phyloP scores from a whole-genome alignment of 176 grass and related monocot species.

The Triticum urartu region DNA sequence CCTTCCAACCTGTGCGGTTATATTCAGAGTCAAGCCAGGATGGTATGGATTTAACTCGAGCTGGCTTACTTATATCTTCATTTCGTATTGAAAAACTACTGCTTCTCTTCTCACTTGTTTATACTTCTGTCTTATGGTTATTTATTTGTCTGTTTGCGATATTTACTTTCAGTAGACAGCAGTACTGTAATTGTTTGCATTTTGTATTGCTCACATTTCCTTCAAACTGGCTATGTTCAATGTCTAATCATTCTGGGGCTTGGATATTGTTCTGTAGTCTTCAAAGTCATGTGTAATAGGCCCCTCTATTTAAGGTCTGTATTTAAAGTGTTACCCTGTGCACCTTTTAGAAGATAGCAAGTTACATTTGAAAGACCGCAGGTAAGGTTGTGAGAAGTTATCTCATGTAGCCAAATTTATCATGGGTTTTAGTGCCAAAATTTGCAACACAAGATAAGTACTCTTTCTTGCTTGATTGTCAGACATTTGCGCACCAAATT shows the following conservation, averaged over 20 bases:
- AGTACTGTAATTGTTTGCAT: not conserved
- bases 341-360: not conserved
- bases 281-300: not conserved
- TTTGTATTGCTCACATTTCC: not conserved
- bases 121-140: slow-evolving; percentile 10
- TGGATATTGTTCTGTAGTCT: slow-evolving; percentile 2
- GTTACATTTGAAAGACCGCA: not conserved
- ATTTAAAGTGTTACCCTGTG: not conserved
- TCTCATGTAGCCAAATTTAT: not conserved
- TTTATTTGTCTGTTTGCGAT: not conserved
- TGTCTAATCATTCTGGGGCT: not conserved
- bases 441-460: not conserved
- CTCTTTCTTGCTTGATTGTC: not conserved
- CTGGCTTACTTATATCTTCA: not conserved
- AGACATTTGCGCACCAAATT: not conserved
- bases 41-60: slow-evolving; percentile 42
- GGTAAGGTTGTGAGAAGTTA: not conserved
- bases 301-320: not conserved
- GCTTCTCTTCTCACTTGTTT: not conserved
- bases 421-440: not conserved
- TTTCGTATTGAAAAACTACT: not conserved
- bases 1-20: slow-evolving; percentile 51
- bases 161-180: not conserved
- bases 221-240: not conserved
- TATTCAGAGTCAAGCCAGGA: slow-evolving; percentile 51